Evolutionary conservation across 164 flowering plant genomes (phyloP).

Genomic region (Magnolia kwangsiensis): DNA sequence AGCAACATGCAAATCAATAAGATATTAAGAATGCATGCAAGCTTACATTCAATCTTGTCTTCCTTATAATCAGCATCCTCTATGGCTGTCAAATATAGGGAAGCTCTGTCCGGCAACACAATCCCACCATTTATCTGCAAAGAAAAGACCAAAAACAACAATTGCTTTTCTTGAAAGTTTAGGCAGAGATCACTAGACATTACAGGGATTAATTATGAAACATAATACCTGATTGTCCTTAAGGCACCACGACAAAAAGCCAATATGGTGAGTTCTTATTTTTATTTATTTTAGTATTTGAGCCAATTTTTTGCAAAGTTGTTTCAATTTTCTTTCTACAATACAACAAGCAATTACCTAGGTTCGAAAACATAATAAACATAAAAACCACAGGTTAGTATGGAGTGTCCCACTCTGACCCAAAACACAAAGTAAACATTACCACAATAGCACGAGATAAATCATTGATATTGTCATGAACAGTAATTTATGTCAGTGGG

Average conservation of each 20-base stretch:
- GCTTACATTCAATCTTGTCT: constrained; percentile 95
- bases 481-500: too few species aligned
- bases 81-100: constrained; percentile 87
- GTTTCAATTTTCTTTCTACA: too few species aligned
- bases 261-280: too few species aligned
- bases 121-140: constrained; percentile 63
- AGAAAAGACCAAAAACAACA: not conserved
- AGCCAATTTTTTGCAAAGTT: too few species aligned
- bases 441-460: too few species aligned
- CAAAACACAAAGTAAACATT: too few species aligned
- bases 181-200: not conserved
- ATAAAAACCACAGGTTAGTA: too few species aligned
- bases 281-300: too few species aligned
- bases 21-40: not conserved
- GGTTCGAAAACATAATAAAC: too few species aligned
- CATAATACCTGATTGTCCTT: not conserved
- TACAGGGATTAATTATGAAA: not conserved
- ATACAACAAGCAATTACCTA: too few species aligned
- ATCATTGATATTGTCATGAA: too few species aligned
- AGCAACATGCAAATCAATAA: not conserved
- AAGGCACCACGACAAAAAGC: not conserved
- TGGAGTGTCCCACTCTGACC: too few species aligned
- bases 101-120: constrained; percentile 87
- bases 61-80: constrained; percentile 99
- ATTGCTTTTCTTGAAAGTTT: not conserved